Conservation (phyloP, 768 basidiomycete genomes). For the Rhodotorula taiwanensis region DNA sequence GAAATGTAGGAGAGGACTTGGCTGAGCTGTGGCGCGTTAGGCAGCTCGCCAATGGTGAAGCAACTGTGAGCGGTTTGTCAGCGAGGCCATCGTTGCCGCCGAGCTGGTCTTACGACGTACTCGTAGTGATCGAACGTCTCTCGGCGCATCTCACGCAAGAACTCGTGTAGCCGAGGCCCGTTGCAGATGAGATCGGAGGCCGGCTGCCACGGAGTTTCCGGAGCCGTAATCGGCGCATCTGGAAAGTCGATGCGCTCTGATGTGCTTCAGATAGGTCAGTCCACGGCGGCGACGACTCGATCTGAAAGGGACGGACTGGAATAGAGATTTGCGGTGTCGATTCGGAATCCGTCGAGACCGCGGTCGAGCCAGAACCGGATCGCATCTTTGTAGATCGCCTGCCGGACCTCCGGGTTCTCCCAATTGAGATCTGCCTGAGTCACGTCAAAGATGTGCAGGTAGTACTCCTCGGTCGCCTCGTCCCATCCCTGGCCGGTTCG, state of each 20-base stretch:
- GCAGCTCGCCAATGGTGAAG: constrained; percentile 43
- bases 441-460: constrained; percentile 58
- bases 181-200: constrained; percentile 12
- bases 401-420: constrained; percentile 52
- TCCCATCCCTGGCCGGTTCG: too few relatives aligned
- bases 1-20: constrained; percentile 56
- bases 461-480: constrained; percentile 53
- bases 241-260: constrained; percentile 55
- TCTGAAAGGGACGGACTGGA: too few relatives aligned
- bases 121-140: constrained; percentile 58
- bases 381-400: constrained; percentile 54
- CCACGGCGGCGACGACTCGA: too few relatives aligned
- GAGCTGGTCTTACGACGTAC: too few relatives aligned
- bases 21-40: constrained; percentile 44
- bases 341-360: constrained; percentile 69
- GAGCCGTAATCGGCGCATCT: constrained; percentile 58
- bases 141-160: constrained; percentile 58
- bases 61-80: background rate
- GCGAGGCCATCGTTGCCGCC: background rate
- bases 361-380: constrained; percentile 70
- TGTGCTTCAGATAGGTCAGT: too few relatives aligned
- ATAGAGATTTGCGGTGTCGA: constrained; percentile 45
- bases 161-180: constrained; percentile 63
- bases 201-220: constrained; percentile 39
- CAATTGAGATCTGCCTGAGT: constrained; percentile 73